A percentile compares a stretch with the other conserved stretches of the same genome.
phyloP scores from a whole-genome alignment of 495 filamentous ascomycete species.

The Pyronema domesticum region DNA sequence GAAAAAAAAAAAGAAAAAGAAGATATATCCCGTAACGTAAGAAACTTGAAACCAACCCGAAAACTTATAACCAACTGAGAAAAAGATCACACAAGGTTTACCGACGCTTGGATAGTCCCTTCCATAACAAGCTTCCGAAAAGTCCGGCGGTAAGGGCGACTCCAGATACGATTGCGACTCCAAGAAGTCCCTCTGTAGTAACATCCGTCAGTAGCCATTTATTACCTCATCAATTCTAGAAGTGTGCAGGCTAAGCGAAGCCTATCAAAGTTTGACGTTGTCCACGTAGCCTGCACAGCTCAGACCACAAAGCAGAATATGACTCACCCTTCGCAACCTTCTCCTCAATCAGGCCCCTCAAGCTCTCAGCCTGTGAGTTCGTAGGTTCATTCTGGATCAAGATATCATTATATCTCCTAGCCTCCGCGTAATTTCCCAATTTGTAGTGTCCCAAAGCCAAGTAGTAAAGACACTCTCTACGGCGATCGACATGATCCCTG shows the following conservation, averaged over 20 bases:
- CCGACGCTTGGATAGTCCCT: conserved; percentile 41
- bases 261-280: not conserved
- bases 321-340: conserved; percentile 53
- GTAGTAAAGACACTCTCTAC: conserved; percentile 95
- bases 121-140: conserved; percentile 68
- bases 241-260: no score
- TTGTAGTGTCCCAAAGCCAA: conserved; percentile 93
- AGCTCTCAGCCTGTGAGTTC: conserved; percentile 74
- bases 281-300: not conserved
- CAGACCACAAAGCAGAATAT: not conserved
- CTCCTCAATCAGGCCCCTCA: conserved; percentile 77
- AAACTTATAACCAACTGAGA: no score
- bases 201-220: not conserved
- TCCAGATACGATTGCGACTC: conserved; percentile 91
- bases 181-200: conserved; percentile 59
- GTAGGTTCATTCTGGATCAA: conserved; percentile 73
- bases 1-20: no score
- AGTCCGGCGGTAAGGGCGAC: conserved; percentile 86
- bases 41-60: no score
- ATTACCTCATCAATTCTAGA: not conserved
- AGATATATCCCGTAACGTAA: no score
- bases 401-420: conserved; percentile 80
- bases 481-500: conserved; percentile 71
- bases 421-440: conserved; percentile 90
- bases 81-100: conserved; percentile 8